phyloP scores from a whole-genome alignment of 257 asterid species.

The Fraxinus pennsylvanica region DNA sequence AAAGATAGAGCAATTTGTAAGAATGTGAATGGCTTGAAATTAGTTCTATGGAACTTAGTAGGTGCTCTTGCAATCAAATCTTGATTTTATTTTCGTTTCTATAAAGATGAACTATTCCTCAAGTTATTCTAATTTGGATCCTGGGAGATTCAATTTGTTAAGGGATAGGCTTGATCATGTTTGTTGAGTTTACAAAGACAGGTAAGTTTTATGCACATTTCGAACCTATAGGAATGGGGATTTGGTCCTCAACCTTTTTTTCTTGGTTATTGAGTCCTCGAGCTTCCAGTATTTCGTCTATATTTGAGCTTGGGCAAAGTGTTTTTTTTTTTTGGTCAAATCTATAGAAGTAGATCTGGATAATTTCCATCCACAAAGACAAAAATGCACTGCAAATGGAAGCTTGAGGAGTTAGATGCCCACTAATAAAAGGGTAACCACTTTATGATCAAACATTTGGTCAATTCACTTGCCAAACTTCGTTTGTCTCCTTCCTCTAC shows the following conservation, averaged over 20 bases:
- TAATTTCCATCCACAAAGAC: not conserved
- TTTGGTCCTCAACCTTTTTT: not conserved
- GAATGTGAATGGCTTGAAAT: constrained; percentile 10
- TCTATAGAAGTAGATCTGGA: not conserved
- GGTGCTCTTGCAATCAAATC: not conserved
- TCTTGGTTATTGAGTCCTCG: not conserved
- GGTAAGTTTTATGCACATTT: not conserved
- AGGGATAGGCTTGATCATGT: not conserved
- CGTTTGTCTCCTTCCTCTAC: not conserved
- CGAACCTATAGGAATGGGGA: not conserved
- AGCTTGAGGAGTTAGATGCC: not conserved
- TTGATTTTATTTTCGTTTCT: not conserved
- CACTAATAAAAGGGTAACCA: not conserved
- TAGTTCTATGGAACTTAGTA: not conserved
- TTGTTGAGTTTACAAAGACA: not conserved
- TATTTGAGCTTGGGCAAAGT: not conserved
- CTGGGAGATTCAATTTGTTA: not conserved
- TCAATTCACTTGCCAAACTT: not conserved
- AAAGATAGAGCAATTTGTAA: not conserved
- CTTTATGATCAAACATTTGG: not conserved
- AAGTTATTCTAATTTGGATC: not conserved
- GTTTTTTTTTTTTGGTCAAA: not conserved
- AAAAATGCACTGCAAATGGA: not conserved
- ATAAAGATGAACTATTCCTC: not conserved
- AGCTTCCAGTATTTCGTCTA: not conserved